Percentiles rank a stretch among this genome's conserved stretches.
Evolutionary conservation across 2,329 filamentous ascomycete genomes (phyloP).

Genomic region (Lizonia empirigonia): DNA sequence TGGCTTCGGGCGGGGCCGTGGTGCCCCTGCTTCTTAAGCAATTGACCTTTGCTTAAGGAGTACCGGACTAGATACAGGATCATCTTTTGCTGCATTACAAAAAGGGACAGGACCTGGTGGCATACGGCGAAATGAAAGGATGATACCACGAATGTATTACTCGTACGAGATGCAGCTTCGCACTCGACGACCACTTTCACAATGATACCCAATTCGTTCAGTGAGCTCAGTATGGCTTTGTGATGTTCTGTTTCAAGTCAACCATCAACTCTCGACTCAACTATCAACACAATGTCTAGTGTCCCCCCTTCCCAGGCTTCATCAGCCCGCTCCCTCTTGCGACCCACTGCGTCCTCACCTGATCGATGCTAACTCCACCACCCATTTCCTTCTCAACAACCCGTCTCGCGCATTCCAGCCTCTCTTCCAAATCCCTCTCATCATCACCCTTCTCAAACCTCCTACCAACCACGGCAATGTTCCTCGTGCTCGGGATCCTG

Average conservation of each 20-base stretch:
- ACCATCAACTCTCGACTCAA: neutral
- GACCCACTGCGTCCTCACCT: constrained; percentile 58
- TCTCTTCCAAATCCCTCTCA: constrained; percentile 62
- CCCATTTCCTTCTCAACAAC: constrained; percentile 63
- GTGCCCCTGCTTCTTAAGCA: constrained; percentile 46
- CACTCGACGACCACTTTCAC: constrained; percentile 37
- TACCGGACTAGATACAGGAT: constrained; percentile 28
- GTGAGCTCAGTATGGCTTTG: constrained; percentile 18
- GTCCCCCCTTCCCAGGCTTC: constrained; percentile 51
- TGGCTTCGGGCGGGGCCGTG: constrained; percentile 50
- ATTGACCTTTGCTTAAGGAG: constrained; percentile 30
- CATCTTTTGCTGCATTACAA: constrained; percentile 43
- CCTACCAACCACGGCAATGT: constrained; percentile 79
- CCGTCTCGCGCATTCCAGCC: constrained; percentile 64
- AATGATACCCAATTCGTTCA: constrained; percentile 47
- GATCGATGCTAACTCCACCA: constrained; percentile 45
- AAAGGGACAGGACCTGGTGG: constrained; percentile 42
- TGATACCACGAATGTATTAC: constrained; percentile 47
- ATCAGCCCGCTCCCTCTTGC: constrained; percentile 56
- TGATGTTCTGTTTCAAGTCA: neutral
- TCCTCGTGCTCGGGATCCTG: constrained; percentile 89
- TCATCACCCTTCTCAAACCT: constrained; percentile 40
- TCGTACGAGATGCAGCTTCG: constrained; percentile 34
- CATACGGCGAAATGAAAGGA: constrained; percentile 47
- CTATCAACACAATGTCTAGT: constrained; percentile 29